phyloP scores from a whole-genome alignment of 169 alveolate species.

The Plasmodium berghei region DNA sequence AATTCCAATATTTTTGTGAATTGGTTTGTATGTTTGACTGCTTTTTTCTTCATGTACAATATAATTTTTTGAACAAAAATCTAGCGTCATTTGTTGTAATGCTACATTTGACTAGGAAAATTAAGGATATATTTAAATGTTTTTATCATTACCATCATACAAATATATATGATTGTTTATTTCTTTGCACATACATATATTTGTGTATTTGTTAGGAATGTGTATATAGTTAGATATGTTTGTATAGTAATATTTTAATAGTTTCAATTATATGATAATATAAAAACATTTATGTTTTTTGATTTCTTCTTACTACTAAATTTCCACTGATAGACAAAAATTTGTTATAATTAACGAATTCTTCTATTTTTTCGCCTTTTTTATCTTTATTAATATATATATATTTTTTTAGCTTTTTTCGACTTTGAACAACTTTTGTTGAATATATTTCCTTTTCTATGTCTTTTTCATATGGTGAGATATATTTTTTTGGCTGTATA shows the following conservation, averaged over 20 bases:
- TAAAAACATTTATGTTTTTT: background rate
- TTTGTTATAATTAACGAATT: constrained; percentile 23
- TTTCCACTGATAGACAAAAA: constrained; percentile 13
- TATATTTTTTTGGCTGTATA: constrained; percentile 37
- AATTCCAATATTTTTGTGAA: constrained; percentile 45
- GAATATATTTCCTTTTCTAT: constrained; percentile 49
- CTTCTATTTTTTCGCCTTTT: background rate
- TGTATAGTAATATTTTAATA: background rate
- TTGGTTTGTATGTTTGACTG: constrained; percentile 49
- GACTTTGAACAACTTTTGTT: constrained; percentile 25
- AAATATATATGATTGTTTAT: background rate
- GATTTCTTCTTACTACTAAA: constrained; percentile 8
- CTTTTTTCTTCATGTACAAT: constrained; percentile 45
- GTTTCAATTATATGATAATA: background rate
- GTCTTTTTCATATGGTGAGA: constrained; percentile 42
- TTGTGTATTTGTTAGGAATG: background rate
- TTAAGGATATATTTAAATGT: background rate
- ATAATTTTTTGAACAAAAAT: constrained; percentile 58
- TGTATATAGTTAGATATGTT: background rate
- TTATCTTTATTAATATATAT: constrained; percentile 50
- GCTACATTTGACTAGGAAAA: constrained; percentile 15
- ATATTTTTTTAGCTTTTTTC: constrained; percentile 60
- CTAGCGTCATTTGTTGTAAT: constrained; percentile 41
- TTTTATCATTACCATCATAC: too few relatives aligned
- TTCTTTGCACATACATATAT: background rate